A percentile compares a stretch with the other conserved stretches of the same genome.
Conservation (phyloP, 1,284 basidiomycete species). For the Microbotryum intermedium region DNA sequence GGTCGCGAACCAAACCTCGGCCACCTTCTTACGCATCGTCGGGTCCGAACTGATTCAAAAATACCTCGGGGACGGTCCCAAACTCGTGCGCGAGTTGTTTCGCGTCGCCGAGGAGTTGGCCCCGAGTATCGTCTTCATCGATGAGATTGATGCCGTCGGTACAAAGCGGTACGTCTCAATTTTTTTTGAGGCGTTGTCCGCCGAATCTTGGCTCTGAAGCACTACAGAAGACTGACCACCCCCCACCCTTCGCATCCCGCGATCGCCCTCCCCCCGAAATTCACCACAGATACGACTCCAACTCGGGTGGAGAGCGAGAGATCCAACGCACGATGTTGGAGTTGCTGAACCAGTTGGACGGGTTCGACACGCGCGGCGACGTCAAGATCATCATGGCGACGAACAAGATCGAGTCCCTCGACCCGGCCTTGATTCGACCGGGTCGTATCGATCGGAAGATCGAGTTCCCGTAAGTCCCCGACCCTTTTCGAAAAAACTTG, state of each 20-base stretch:
- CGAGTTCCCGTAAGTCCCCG: slow-evolving; percentile 37
- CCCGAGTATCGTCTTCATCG: slow-evolving; percentile 45
- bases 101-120: slow-evolving; percentile 44
- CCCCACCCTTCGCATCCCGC: no score
- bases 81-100: slow-evolving; percentile 45
- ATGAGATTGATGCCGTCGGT: slow-evolving; percentile 45
- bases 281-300: slow-evolving; percentile 44
- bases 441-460: slow-evolving; percentile 99
- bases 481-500: no score
- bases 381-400: slow-evolving; percentile 93
- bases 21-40: slow-evolving; percentile 95
- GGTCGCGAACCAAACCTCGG: slow-evolving; percentile 97
- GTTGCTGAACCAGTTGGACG: slow-evolving; percentile 69
- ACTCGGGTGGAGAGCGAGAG: slow-evolving; percentile 44
- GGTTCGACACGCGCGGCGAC: slow-evolving; percentile 97
- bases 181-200: no score
- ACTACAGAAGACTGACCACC: no score
- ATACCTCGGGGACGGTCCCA: slow-evolving; percentile 82
- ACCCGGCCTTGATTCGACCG: slow-evolving; percentile 93
- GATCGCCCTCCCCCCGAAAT: no score
- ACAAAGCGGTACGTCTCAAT: slow-evolving; percentile 41
- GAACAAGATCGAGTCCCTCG: slow-evolving; percentile 87
- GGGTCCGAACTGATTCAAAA: slow-evolving; percentile 99
- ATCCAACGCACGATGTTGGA: slow-evolving; percentile 44
- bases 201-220: no score